phyloP scores from a whole-genome alignment of 495 filamentous ascomycete genomes.

The Penicillium riverlandense region DNA sequence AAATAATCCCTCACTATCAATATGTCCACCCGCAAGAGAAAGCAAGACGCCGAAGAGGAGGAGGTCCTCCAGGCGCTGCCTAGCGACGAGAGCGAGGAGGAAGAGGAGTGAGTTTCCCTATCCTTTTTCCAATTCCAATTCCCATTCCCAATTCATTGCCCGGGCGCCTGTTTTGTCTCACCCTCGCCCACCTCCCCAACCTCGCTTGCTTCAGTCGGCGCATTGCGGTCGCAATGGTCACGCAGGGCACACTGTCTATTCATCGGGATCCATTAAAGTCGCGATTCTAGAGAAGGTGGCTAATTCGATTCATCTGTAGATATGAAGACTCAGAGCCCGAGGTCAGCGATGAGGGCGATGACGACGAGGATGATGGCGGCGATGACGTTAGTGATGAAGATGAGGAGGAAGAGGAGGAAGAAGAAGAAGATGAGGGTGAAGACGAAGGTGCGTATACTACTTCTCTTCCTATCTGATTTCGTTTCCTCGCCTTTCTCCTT shows the following conservation, averaged over 20 bases:
- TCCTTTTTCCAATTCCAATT: slow-evolving; percentile 2
- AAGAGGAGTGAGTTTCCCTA: slow-evolving; percentile 51
- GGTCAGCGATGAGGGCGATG: slow-evolving; percentile 35
- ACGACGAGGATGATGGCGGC: slow-evolving; percentile 29
- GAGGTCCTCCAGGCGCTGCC: slow-evolving; percentile 46
- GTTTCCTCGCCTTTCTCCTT: neutral
- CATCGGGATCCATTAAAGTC: neutral
- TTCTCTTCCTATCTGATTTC: neutral
- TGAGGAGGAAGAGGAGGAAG: slow-evolving; percentile 13
- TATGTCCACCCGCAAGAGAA: slow-evolving; percentile 61
- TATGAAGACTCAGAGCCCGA: slow-evolving; percentile 42
- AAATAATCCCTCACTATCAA: slow-evolving; percentile 1
- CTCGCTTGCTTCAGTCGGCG: too few species aligned
- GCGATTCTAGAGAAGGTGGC: neutral
- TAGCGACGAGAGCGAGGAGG: slow-evolving; percentile 54
- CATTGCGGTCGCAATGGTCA: too few species aligned
- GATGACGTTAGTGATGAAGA: slow-evolving; percentile 16
- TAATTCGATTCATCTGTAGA: slow-evolving; percentile 17
- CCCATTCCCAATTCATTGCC: neutral
- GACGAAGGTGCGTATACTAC: slow-evolving; percentile 17
- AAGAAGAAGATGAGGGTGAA: slow-evolving; percentile 19
- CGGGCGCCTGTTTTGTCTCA: neutral
- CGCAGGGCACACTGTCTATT: too few species aligned
- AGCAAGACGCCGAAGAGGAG: slow-evolving; percentile 55
- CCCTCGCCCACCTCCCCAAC: neutral